Conservation (phyloP, 75 land plant genomes). For the Pinus taeda region DNA sequence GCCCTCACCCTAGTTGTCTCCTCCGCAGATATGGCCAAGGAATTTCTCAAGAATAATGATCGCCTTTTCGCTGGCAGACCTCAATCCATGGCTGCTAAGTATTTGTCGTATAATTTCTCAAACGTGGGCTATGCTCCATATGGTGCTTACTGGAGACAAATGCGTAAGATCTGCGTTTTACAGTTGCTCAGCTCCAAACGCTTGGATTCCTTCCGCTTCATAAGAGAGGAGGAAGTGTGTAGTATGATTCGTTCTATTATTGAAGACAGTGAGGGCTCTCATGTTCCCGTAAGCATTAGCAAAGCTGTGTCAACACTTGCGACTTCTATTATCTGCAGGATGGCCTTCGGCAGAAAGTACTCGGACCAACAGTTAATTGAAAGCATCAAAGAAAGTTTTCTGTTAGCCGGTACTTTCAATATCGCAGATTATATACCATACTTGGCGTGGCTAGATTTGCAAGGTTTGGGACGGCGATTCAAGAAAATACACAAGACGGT, state of each 20-base stretch:
- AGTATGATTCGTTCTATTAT: background rate
- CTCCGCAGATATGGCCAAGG: background rate
- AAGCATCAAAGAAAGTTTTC: conserved; percentile 17
- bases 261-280: no score
- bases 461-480: conserved; percentile 23
- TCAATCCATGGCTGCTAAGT: background rate
- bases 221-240: background rate
- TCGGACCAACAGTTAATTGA: conserved; percentile 13
- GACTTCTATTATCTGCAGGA: conserved; percentile 29
- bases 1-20: conserved; percentile 14
- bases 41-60: conserved; percentile 14
- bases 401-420: conserved; percentile 30
- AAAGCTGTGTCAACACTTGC: conserved; percentile 3
- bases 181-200: conserved; percentile 28
- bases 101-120: background rate
- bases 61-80: conserved; percentile 2
- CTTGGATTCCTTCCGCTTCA: conserved; percentile 4
- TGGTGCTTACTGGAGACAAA: conserved; percentile 19
- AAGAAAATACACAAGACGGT: conserved; percentile 16
- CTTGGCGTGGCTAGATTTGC: conserved; percentile 25
- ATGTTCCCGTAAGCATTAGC: background rate
- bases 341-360: conserved; percentile 29
- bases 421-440: conserved; percentile 22
- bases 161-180: conserved; percentile 23
- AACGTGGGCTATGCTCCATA: conserved; percentile 2